Evolutionary conservation across 768 basidiomycete genomes (phyloP), one percentile per base, ranked within the genome.

Genomic region (Chalciporus chontae): DNA sequence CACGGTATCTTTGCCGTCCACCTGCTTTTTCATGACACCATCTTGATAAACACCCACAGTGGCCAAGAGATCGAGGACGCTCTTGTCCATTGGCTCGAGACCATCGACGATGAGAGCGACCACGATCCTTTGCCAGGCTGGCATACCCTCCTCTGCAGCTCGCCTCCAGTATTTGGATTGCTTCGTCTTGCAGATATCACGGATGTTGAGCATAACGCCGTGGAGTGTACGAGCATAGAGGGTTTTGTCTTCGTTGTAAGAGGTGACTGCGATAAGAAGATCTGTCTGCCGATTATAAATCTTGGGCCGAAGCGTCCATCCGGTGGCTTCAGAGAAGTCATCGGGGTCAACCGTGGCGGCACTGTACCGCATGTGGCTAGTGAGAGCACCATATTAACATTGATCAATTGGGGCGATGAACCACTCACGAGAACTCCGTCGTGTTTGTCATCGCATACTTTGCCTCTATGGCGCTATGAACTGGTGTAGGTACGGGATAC

Each of bases 191-290:
- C 93, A 94, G 57, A 97, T 97, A 60, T 98, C 89, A 56, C 94
- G 88, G 53, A 98, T 95, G 69, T 99, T 98, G 54, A 95, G 69
- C 94, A 97, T 97, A 61, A 97, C 87, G 55, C 90, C 90, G 63
- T 97, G 95, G 36, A 98, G 75, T 0, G 95, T 97, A 56, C 88
- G 85, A 23, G 90, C 82, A 62, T 92, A 90, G n/a, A 92, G 79
- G 6, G 83, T 85, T 74, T 92, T 93, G 78, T 93, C 90, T 68
- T 94, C 91, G 55, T 93, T 92, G 73, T 92, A 93, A 4, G 86
- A 90, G 6, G 92, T 96, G 55, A 97, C 90, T 9, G 93, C 94
- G 60, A 98, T 95, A 21, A 97, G 79, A 7, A 98, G 68, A 56
- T 98, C 95, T 1, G 95, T 98, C 55, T 89, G 80, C 48, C 95